A percentile compares a stretch with the other conserved stretches of the same genome.
phyloP scores from a whole-genome alignment of 2,329 filamentous ascomycete genomes.

The Drechslerella dactyloides region DNA sequence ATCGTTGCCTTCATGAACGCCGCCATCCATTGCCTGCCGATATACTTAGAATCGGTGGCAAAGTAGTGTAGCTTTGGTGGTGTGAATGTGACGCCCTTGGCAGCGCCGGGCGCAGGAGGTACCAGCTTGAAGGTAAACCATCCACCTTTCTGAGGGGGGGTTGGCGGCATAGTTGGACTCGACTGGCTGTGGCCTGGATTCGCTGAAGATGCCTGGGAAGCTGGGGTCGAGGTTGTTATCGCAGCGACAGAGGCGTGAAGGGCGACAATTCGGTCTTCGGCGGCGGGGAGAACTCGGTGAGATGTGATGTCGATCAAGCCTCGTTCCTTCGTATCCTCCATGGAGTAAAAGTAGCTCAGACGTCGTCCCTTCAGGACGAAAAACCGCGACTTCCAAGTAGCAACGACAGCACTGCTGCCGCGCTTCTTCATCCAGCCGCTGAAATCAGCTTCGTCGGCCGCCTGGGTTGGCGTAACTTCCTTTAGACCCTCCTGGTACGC shows the following conservation, averaged over 20 bases:
- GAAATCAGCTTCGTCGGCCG: slow-evolving; percentile 86
- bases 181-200: slow-evolving; percentile 58
- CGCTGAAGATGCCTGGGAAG: slow-evolving; percentile 63
- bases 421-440: slow-evolving; percentile 99
- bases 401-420: slow-evolving; percentile 85
- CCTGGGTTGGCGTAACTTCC: slow-evolving; percentile 80
- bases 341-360: slow-evolving; percentile 93
- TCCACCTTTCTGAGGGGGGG: slow-evolving; percentile 61
- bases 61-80: slow-evolving; percentile 98
- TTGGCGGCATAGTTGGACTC: slow-evolving; percentile 55
- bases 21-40: slow-evolving; percentile 96
- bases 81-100: slow-evolving; percentile 93
- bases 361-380: slow-evolving; percentile 92
- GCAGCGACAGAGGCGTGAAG: slow-evolving; percentile 91
- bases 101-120: slow-evolving; percentile 83
- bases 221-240: slow-evolving; percentile 71
- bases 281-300: slow-evolving; percentile 92
- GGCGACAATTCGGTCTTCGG: slow-evolving; percentile 86
- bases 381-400: slow-evolving; percentile 95
- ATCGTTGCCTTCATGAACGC: slow-evolving; percentile 99
- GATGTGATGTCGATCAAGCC: slow-evolving; percentile 97
- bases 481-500: slow-evolving; percentile 87
- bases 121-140: slow-evolving; percentile 99
- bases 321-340: slow-evolving; percentile 89
- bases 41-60: slow-evolving; percentile 85